A percentile compares a stretch with the other conserved stretches of the same genome.
Evolutionary conservation across 2,329 filamentous ascomycete genomes (phyloP).

Genomic region (Macrophomina phaseolina): DNA sequence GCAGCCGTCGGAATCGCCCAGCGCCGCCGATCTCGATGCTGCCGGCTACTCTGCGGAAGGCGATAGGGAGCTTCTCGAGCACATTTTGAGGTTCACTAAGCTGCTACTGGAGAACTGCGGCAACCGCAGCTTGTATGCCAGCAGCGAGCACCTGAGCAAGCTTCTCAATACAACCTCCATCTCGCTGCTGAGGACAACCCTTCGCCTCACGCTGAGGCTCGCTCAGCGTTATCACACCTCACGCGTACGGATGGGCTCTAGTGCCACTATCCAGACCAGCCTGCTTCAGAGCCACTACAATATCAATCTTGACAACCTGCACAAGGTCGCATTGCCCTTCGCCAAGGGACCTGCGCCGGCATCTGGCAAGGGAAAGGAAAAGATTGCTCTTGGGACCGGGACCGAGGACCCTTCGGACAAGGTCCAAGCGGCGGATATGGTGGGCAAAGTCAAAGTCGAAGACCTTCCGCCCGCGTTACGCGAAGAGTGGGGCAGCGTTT

Average conservation of each 20-base stretch:
- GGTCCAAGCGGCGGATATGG: conserved; percentile 67
- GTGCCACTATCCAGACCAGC: conserved; percentile 68
- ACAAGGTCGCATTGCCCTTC: conserved; percentile 83
- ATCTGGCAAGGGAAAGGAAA: conserved; percentile 77
- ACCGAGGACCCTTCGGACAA: conserved; percentile 45
- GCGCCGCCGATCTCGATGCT: conserved; percentile 54
- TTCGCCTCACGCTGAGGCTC: conserved; percentile 82
- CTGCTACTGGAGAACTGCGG: conserved; percentile 93
- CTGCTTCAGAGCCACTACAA: conserved; percentile 84
- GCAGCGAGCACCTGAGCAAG: conserved; percentile 86
- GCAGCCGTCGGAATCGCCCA: conserved; percentile 31
- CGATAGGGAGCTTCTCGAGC: conserved; percentile 79
- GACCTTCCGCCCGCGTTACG: conserved; percentile 56
- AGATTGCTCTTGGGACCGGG: conserved; percentile 52
- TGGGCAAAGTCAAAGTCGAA: conserved; percentile 70
- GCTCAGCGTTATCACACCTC: conserved; percentile 93
- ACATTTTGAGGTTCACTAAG: conserved; percentile 82
- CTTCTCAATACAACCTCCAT: conserved; percentile 87
- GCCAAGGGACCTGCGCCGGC: conserved; percentile 65
- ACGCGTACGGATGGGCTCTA: conserved; percentile 73
- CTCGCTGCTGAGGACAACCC: conserved; percentile 75
- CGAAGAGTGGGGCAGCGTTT: conserved; percentile 81
- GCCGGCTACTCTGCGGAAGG: conserved; percentile 75
- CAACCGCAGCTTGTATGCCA: conserved; percentile 94
- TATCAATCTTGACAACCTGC: conserved; percentile 76